A percentile compares a stretch with the other conserved stretches of the same genome.
Evolutionary conservation across 768 basidiomycete species (phyloP).

Genomic region (Russula emetica): DNA sequence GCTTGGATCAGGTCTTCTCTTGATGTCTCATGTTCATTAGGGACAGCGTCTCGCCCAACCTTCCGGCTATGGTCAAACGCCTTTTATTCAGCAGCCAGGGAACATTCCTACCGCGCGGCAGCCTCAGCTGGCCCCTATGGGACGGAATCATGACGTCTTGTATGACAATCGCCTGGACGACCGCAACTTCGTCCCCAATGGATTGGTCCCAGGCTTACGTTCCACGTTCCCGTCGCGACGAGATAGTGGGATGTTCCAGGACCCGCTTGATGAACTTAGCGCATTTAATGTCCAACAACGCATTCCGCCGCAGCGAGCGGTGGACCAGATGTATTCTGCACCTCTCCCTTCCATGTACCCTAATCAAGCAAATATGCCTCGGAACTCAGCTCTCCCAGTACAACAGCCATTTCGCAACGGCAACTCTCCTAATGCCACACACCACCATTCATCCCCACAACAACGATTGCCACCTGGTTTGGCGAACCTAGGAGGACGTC

Average conservation of each 20-base stretch:
- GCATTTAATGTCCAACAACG: constrained; percentile 56
- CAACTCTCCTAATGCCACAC: constrained; percentile 56
- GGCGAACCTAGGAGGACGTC: constrained; percentile 76
- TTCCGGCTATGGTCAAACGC: constrained; percentile 30
- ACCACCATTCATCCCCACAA: constrained; percentile 43
- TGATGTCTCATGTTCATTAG: constrained; percentile 16
- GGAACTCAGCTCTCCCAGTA: constrained; percentile 50
- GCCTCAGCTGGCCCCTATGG: constrained; percentile 37
- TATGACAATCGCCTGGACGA: constrained; percentile 75
- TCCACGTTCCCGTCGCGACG: constrained; percentile 57
- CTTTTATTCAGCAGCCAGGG: constrained; percentile 30
- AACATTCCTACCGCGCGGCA: constrained; percentile 37
- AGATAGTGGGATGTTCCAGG: constrained; percentile 52
- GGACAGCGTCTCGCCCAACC: constrained; percentile 28
- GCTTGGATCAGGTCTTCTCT: background rate
- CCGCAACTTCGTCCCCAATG: constrained; percentile 75
- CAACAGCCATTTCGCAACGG: constrained; percentile 65
- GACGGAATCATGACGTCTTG: constrained; percentile 57
- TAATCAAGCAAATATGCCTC: constrained; percentile 48
- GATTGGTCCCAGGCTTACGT: constrained; percentile 80
- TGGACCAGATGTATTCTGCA: constrained; percentile 55
- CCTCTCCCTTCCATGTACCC: constrained; percentile 47
- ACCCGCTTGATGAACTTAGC: constrained; percentile 56
- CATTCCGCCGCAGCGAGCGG: constrained; percentile 46
- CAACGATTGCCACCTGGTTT: constrained; percentile 76